Conservation (phyloP, 108 stramenopile genomes). For the Cyclotella kingstonii region DNA sequence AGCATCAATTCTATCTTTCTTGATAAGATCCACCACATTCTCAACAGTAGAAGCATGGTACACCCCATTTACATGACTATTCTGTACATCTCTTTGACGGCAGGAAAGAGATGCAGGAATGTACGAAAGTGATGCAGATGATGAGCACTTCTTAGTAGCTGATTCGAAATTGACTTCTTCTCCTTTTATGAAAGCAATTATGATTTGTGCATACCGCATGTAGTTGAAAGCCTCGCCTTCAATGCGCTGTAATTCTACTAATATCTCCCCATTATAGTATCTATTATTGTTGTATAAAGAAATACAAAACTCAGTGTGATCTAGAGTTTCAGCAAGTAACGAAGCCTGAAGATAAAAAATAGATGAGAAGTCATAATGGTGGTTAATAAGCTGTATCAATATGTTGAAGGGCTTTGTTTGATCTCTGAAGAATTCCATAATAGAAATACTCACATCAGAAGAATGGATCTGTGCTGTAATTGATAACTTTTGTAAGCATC, state of each 20-base stretch:
- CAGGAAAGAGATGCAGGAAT: slow-evolving; percentile 11
- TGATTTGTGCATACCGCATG: slow-evolving; percentile 15
- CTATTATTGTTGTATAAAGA: slow-evolving; percentile 14
- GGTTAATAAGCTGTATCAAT: no score
- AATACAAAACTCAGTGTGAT: slow-evolving; percentile 28
- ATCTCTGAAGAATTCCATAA: not conserved
- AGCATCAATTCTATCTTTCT: slow-evolving; percentile 63
- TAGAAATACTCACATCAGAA: slow-evolving; percentile 3
- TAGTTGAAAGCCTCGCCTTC: slow-evolving; percentile 21
- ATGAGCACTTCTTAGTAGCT: not conserved
- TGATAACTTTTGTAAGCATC: slow-evolving; percentile 28
- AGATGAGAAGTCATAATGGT: not conserved
- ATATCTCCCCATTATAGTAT: not conserved
- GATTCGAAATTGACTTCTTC: slow-evolving; percentile 1
- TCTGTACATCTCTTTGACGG: not conserved
- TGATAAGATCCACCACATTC: slow-evolving; percentile 43
- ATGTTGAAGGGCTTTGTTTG: no score
- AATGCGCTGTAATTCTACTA: slow-evolving; percentile 27
- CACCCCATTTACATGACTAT: not conserved
- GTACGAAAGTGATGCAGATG: slow-evolving; percentile 12
- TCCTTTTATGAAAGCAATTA: slow-evolving; percentile 21
- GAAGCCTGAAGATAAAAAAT: slow-evolving; percentile 10
- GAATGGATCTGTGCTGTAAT: slow-evolving; percentile 23
- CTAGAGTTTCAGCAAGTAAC: slow-evolving; percentile 22
- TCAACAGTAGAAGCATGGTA: slow-evolving; percentile 23